These are phyloP conservation scores for Ceratocystis harringtonii DNA, from an alignment of 2,329 filamentous ascomycete genomes.

Conservation along the genomic window DNA sequence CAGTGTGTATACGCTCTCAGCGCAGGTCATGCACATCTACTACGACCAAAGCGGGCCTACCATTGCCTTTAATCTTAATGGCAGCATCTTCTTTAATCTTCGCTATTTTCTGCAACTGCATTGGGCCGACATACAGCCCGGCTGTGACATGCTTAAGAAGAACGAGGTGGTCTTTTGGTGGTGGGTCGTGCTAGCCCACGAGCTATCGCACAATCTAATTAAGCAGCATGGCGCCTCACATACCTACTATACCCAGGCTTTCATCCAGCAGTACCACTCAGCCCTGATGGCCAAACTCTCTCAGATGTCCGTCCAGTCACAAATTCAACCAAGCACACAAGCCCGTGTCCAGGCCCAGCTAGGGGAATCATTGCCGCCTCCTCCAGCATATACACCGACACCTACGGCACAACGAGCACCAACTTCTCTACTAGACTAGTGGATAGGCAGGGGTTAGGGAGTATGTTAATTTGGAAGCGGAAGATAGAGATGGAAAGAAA, in stretches of 20 bases:
- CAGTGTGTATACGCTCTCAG: constrained; percentile 55
- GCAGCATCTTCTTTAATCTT: constrained; percentile 87
- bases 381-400: constrained; percentile 3
- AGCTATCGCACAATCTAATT: constrained; percentile 88
- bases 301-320: not conserved
- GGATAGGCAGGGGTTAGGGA: not conserved
- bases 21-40: constrained; percentile 66
- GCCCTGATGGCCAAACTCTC: constrained; percentile 47
- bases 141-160: constrained; percentile 23
- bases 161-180: constrained; percentile 64
- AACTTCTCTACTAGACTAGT: constrained; percentile 8
- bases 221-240: constrained; percentile 61
- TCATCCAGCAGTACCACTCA: constrained; percentile 62
- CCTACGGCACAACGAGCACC: not conserved
- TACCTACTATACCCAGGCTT: constrained; percentile 72
- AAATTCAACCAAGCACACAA: not conserved
- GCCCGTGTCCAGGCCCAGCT: not conserved
- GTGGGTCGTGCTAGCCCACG: constrained; percentile 93
- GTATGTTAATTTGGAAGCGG: not conserved
- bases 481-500: not conserved
- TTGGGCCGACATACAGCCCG: constrained; percentile 30
- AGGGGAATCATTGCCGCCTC: not conserved
- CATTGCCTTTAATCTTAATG: constrained; percentile 82
- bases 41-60: constrained; percentile 65
- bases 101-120: constrained; percentile 76